Evolutionary conservation across 306 rosid species (phyloP).

Genomic region (Carpinus viminea): DNA sequence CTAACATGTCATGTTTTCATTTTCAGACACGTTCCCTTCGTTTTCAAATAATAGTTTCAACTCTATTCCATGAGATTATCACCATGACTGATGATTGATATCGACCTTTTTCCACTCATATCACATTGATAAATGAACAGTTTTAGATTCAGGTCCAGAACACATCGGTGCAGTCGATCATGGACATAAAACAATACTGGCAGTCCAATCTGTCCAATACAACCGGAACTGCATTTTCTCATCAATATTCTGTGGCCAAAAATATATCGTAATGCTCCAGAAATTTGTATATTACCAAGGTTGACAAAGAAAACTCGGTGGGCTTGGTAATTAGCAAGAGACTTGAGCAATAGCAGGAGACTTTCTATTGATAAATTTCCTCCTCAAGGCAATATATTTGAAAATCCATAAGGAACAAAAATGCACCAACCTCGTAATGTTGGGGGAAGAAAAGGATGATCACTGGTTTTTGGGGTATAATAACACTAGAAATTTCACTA

Average conservation of each 20-base stretch:
- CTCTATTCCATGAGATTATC: background rate
- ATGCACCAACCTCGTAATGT: background rate
- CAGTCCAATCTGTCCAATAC: background rate
- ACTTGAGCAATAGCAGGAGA: background rate
- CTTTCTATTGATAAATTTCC: background rate
- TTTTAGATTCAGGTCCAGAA: background rate
- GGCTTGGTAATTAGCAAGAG: background rate
- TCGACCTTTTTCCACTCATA: background rate
- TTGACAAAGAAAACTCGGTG: background rate
- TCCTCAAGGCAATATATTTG: slow-evolving; percentile 6
- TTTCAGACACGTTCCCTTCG: too few relatives aligned
- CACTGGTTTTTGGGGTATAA: background rate
- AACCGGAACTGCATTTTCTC: background rate
- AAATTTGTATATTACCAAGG: background rate
- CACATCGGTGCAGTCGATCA: background rate
- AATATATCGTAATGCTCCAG: background rate
- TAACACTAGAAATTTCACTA: background rate
- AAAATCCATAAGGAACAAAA: background rate
- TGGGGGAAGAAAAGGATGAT: background rate
- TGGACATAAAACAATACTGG: background rate
- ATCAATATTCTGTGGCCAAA: background rate
- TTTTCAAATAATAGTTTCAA: background rate
- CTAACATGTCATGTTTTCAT: too few relatives aligned
- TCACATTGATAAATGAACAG: background rate
- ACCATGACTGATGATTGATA: background rate